Percentiles rank a stretch among this genome's conserved stretches.
These are phyloP conservation scores for Pythium rishiriense DNA, from an alignment of 352 stramenopile species.

Conservation along the genomic window DNA sequence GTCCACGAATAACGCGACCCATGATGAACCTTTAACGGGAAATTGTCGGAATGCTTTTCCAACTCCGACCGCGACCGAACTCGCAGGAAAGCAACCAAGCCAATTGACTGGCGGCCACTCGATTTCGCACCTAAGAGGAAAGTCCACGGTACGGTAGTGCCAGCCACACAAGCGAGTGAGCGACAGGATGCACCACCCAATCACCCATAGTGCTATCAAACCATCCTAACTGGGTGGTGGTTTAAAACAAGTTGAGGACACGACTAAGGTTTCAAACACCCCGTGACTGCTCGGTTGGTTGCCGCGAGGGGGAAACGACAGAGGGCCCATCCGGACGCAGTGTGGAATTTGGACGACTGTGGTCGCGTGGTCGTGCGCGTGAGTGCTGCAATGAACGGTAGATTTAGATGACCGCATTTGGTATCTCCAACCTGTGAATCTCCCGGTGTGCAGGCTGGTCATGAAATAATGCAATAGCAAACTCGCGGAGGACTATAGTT, in stretches of 20 bases:
- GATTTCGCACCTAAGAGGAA: conserved; percentile 19
- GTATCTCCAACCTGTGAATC: conserved; percentile 85
- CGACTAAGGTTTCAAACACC: no score
- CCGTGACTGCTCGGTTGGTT: no score
- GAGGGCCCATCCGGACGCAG: background rate
- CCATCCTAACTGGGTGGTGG: background rate
- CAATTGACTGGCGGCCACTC: conserved; percentile 26
- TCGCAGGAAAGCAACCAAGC: background rate
- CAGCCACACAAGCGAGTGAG: no score
- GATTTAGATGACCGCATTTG: no score
- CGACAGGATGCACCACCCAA: background rate
- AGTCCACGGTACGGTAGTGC: background rate
- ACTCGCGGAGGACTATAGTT: conserved; percentile 69
- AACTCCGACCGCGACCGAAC: background rate
- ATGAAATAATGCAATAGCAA: conserved; percentile 84
- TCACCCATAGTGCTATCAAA: conserved; percentile 1
- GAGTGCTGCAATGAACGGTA: no score
- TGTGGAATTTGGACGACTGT: background rate
- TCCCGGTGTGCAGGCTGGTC: conserved; percentile 68
- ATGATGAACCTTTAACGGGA: conserved; percentile 56
- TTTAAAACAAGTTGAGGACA: background rate
- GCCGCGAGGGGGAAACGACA: no score
- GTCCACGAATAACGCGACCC: conserved; percentile 89
- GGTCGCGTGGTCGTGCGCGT: background rate
- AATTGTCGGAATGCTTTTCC: conserved; percentile 79